Evolutionary conservation across 1,284 basidiomycete species (phyloP), one percentile per base, ranked within the genome.

Genomic region (Baeospora myosura): DNA sequence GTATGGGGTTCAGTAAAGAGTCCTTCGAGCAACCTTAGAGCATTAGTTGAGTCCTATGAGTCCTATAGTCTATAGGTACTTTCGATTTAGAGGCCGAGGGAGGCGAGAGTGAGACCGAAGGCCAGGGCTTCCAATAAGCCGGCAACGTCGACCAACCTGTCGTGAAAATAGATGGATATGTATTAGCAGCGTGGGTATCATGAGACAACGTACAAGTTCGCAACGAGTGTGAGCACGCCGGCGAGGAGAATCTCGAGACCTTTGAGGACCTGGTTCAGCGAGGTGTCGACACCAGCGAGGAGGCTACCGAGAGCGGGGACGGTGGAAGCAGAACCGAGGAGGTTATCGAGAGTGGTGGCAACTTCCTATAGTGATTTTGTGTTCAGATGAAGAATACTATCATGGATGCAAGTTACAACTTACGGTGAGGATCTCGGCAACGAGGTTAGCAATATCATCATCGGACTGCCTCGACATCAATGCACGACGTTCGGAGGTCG

Each of bases 191-290:
- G 5, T n/a, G 14, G 5, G 28, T 17, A 37, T 14, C 5, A 28
- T 23, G 20, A n/a, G 16, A n/a, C 4, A n/a, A 52, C 59, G 35
- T 32, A 61, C 59, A 59, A 46, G 22, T 38, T 48, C 22, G 57
- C 57, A 31, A 62, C 56, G 40, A 62, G 52, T 30, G 46, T 51
- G 22, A 60, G 51, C 10, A 61, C 58, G 31, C 59, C 60, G 28
- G 55, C 50, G 16, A 62, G 53, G 36, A 60, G 48, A 22, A 45
- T 49, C 37, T 56, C 54, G 11, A 62, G 50, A 14, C 57, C 59
- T 11, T 46, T 34, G 8, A 62, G 42, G 11, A 59, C 49, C 41
- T 57, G 49, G 46, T 52, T 46, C 29, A 62, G 49, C 10, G 59
- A 46, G 5, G 46, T 38, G 40, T 62, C 60, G 35, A 62, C 35